phyloP scores from a whole-genome alignment of 2,329 filamentous ascomycete genomes.

The Fusarium austroafricanum region DNA sequence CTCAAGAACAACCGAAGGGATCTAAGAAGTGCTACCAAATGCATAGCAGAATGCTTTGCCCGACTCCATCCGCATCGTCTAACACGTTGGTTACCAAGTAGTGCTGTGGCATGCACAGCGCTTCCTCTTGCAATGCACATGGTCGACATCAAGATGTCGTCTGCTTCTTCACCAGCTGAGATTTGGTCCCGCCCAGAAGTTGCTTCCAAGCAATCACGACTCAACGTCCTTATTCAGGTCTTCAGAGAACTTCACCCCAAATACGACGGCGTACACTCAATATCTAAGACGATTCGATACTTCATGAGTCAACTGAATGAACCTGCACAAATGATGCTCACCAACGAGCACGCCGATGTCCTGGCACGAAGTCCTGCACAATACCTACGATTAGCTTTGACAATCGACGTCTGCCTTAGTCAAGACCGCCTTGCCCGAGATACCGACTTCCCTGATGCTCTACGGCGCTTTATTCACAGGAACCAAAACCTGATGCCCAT shows the following conservation, averaged over 20 bases:
- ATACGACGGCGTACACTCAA: conserved; percentile 37
- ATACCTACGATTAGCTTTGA: conserved; percentile 33
- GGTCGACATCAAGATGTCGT: conserved; percentile 32
- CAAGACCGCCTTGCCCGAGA: conserved; percentile 35
- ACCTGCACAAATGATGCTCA: neutral
- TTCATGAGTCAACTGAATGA: conserved; percentile 33
- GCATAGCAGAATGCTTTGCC: conserved; percentile 32
- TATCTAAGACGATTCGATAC: conserved; percentile 37
- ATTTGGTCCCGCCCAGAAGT: conserved; percentile 25
- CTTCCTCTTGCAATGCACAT: conserved; percentile 38
- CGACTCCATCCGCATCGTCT: conserved; percentile 21
- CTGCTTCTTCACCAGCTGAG: conserved; percentile 19
- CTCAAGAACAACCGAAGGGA: conserved; percentile 32
- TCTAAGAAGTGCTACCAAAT: conserved; percentile 25
- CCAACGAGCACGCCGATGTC: conserved; percentile 10
- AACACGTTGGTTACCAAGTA: conserved; percentile 35
- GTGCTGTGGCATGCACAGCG: conserved; percentile 36
- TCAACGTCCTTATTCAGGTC: conserved; percentile 37
- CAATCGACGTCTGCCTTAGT: conserved; percentile 32
- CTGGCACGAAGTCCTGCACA: conserved; percentile 29
- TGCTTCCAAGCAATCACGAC: conserved; percentile 27
- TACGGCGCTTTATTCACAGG: conserved; percentile 11
- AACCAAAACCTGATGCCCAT: conserved; percentile 10
- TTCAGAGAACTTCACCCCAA: conserved; percentile 35
- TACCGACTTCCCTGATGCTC: conserved; percentile 25